Percentiles rank a stretch among this genome's conserved stretches.
Evolutionary conservation across 2,329 filamentous ascomycete species (phyloP).

Genomic region (Boeremia exigua): DNA sequence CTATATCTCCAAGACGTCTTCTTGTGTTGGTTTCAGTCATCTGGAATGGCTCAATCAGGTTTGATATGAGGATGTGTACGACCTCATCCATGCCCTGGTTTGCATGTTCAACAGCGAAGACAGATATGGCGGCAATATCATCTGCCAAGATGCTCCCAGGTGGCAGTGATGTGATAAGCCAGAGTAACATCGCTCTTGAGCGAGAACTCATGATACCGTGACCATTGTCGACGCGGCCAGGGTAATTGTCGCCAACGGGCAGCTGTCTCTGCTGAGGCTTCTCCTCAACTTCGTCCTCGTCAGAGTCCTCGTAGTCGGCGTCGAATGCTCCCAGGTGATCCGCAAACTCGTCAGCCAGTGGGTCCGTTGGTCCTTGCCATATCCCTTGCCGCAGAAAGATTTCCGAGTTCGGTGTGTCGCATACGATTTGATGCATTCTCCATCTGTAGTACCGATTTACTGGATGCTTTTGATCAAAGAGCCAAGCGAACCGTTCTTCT

Average conservation of each 20-base stretch:
- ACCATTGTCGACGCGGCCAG: slow-evolving; percentile 33
- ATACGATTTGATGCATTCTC: slow-evolving; percentile 87
- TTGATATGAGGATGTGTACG: slow-evolving; percentile 84
- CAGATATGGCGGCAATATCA: slow-evolving; percentile 83
- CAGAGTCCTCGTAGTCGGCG: slow-evolving; percentile 47
- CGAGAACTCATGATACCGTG: slow-evolving; percentile 38
- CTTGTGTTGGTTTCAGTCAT: slow-evolving; percentile 74
- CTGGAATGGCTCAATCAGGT: slow-evolving; percentile 78
- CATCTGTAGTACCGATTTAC: slow-evolving; percentile 91
- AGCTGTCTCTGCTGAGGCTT: slow-evolving; percentile 31
- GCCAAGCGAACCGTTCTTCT: slow-evolving; percentile 91
- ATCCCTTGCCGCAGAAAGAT: slow-evolving; percentile 45
- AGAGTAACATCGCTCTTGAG: slow-evolving; percentile 72
- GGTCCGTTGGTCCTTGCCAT: slow-evolving; percentile 78
- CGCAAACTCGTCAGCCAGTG: slow-evolving; percentile 80
- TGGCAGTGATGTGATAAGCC: slow-evolving; percentile 83
- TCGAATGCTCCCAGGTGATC: slow-evolving; percentile 80
- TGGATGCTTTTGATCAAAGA: slow-evolving; percentile 78
- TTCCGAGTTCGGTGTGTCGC: slow-evolving; percentile 50
- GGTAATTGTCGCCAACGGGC: slow-evolving; percentile 37
- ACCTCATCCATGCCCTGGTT: slow-evolving; percentile 87
- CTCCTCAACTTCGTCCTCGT: slow-evolving; percentile 75
- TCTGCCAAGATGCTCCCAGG: slow-evolving; percentile 76
- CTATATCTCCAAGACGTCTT: slow-evolving; percentile 26
- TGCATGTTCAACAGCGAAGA: slow-evolving; percentile 88